phyloP scores from a whole-genome alignment of 441 rosid species.

The Iberis amara region DNA sequence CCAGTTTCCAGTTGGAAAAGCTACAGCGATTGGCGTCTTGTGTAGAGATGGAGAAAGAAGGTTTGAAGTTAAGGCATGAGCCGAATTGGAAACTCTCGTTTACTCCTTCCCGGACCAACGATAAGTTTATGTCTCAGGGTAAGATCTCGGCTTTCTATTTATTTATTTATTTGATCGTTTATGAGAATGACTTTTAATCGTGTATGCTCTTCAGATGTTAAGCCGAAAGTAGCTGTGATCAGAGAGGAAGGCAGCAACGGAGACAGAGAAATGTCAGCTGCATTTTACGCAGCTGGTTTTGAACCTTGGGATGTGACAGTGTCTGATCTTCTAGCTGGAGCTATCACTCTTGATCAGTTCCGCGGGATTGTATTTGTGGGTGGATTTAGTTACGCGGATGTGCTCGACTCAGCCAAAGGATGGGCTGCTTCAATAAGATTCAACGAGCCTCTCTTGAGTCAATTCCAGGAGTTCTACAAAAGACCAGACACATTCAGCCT shows the following conservation, averaged over 20 bases:
- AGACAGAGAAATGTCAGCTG: slow-evolving; percentile 96
- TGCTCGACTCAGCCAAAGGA: slow-evolving; percentile 94
- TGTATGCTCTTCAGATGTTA: slow-evolving; percentile 33
- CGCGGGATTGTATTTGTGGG: slow-evolving; percentile 89
- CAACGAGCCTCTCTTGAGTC: slow-evolving; percentile 63
- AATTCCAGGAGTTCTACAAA: slow-evolving; percentile 87
- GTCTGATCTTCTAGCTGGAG: slow-evolving; percentile 77
- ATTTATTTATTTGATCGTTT: neutral
- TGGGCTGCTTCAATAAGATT: slow-evolving; percentile 94
- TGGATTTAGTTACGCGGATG: slow-evolving; percentile 95
- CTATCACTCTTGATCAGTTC: slow-evolving; percentile 55
- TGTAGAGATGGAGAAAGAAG: slow-evolving; percentile 82
- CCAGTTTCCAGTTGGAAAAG: slow-evolving; percentile 81
- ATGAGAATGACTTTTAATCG: slow-evolving; percentile 3
- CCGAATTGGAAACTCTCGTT: slow-evolving; percentile 78
- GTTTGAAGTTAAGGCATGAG: slow-evolving; percentile 63
- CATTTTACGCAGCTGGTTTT: slow-evolving; percentile 80
- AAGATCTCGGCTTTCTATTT: slow-evolving; percentile 7
- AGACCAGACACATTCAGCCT: slow-evolving; percentile 88
- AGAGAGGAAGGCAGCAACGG: slow-evolving; percentile 99
- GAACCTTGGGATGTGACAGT: slow-evolving; percentile 95
- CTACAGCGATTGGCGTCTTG: slow-evolving; percentile 77
- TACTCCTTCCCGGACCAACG: slow-evolving; percentile 65
- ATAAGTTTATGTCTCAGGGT: slow-evolving; percentile 42
- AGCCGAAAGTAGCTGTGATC: slow-evolving; percentile 87